A percentile compares a stretch with the other conserved stretches of the same genome.
phyloP scores from a whole-genome alignment of 1,284 basidiomycete species.

The Ustilago hordei region DNA sequence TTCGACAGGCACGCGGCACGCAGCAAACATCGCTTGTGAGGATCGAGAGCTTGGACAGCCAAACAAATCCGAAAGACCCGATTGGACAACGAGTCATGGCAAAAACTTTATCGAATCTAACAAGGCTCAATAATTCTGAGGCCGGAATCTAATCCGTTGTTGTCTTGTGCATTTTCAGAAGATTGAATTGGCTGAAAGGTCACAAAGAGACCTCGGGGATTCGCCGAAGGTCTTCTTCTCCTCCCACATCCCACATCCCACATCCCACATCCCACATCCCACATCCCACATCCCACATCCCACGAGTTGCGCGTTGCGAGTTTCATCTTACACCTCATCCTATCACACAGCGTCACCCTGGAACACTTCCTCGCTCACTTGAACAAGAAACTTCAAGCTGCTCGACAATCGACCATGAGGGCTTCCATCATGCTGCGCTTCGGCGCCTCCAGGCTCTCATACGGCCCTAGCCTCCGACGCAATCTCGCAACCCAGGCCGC shows the following conservation, averaged over 20 bases:
- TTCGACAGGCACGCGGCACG: conserved; percentile 10
- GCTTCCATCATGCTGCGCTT: conserved; percentile 42
- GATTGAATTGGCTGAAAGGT: not conserved
- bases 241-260: conserved; percentile 1
- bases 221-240: conserved; percentile 23
- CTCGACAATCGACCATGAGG: conserved; percentile 22
- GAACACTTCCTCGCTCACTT: not conserved
- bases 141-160: conserved; percentile 10
- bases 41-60: not conserved
- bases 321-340: not conserved
- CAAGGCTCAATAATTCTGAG: conserved; percentile 3
- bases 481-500: conserved; percentile 44
- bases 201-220: conserved; percentile 14
- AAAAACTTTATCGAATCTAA: not conserved
- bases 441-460: conserved; percentile 21
- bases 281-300: not conserved
- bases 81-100: conserved; percentile 43
- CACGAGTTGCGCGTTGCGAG: not conserved
- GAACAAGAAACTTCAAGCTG: not conserved
- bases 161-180: conserved; percentile 7
- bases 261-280: conserved; percentile 1
- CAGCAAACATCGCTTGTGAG: not conserved
- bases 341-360: not conserved
- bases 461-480: conserved; percentile 21
- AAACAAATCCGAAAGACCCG: conserved; percentile 31